Evolutionary conservation across 305 asterid genomes (phyloP).

Genomic region (Fraxinus albicans): DNA sequence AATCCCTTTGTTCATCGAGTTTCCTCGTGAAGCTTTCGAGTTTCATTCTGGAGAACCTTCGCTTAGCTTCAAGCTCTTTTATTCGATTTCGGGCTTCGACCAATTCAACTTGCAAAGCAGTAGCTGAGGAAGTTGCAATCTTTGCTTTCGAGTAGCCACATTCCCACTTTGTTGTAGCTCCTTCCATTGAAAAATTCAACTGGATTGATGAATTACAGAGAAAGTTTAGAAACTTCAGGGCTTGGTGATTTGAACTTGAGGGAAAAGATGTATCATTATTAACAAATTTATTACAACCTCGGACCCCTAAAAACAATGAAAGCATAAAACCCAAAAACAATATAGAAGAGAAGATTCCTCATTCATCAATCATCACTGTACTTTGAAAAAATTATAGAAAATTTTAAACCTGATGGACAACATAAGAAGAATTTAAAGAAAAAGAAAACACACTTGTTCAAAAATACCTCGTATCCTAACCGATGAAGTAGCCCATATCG

Average conservation of each 20-base stretch:
- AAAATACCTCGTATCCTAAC: constrained; percentile 33
- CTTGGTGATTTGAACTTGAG: neutral
- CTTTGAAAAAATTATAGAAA: neutral
- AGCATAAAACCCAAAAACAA: neutral
- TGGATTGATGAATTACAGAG: constrained; percentile 4
- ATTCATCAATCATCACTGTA: neutral
- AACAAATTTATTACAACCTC: neutral
- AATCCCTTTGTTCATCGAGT: constrained; percentile 34
- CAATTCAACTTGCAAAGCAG: constrained; percentile 31
- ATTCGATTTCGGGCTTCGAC: constrained; percentile 25
- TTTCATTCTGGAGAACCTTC: constrained; percentile 25
- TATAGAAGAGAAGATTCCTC: neutral
- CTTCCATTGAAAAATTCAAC: constrained; percentile 39
- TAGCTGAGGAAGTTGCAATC: constrained; percentile 22
- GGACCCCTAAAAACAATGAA: neutral
- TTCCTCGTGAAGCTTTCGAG: constrained; percentile 28
- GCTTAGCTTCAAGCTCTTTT: constrained; percentile 35
- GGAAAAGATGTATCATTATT: neutral
- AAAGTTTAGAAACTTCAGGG: neutral
- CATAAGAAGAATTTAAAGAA: neutral
- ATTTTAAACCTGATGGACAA: neutral
- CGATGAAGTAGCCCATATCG: constrained; percentile 28
- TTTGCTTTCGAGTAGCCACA: constrained; percentile 20
- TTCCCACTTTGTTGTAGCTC: constrained; percentile 50
- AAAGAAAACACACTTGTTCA: neutral